Base-by-base conservation (phyloP, 2,329 filamentous ascomycete species). In the Xylariales sp. region DNA sequence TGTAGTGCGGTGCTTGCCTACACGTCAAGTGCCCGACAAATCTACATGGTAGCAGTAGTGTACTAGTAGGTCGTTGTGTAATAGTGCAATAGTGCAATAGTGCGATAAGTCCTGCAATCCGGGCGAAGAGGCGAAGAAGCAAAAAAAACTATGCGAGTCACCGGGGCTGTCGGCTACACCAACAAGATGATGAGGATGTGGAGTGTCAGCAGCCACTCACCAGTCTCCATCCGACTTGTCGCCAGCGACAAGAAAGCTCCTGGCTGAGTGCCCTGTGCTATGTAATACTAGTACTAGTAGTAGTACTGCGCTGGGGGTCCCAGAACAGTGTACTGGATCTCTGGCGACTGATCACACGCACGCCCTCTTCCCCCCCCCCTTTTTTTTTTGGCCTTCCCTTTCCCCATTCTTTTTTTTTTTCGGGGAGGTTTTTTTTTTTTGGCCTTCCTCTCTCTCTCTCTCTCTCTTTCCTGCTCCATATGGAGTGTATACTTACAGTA, bases 101-200 rank as follows among this genome's bases (percentile, higher is more conserved):
- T 39, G 36, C 12, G 9, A 39, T 39, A 10, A 10, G 36, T 39
- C 8, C 36, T 32, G 18, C 36, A 56, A 49, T 53, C 41, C 32
- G 45, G 57, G 55, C 59, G 71, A 72, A 68, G 34, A 36, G 34
- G 23, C 23, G 23, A 23, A 23, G 65, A 67, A 69, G 68, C 57
- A 73, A 71, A 75, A 73, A 71, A 75, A 14, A 75, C 69, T 65
- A 76, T 76, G 75, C 76, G 76, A 78, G 77, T 78, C 77, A 78
- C 77, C 75, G 74, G 75, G 70, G 23, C 70, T 69, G 72, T 73
- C 66, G 70, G 73, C 73, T 74, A 59, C 62, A 69, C 72, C 70
- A 75, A 74, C 65, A 68, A 75, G 71, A 75, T 70, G 72, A 75
- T 62, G 62, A 73, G 64, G 64, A 73, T 71, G 71, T 73, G 73